Percentiles rank a stretch among this genome's conserved stretches.
Conservation (phyloP, 202 grass and related monocot species). For the Miscanthus sacchariflorus region DNA sequence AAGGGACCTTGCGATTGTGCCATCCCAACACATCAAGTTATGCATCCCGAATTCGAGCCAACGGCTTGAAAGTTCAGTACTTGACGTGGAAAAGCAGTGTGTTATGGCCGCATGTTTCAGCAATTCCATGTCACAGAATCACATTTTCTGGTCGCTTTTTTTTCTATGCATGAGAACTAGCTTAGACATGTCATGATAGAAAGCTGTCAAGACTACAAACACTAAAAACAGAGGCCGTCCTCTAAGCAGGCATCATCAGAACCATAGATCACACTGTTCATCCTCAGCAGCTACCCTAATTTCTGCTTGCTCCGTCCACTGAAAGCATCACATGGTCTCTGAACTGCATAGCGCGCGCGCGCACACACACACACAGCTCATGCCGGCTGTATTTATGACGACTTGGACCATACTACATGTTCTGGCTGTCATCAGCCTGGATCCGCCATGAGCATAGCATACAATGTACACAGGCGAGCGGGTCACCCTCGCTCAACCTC, state of each 20-base stretch:
- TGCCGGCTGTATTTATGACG: constrained; percentile 44
- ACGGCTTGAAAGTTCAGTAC: constrained; percentile 10
- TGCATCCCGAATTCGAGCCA: neutral
- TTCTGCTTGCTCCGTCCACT: constrained; percentile 4
- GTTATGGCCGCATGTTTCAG: constrained; percentile 33
- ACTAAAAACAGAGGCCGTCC: neutral
- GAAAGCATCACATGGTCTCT: constrained; percentile 48
- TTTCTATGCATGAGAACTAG: too few species aligned
- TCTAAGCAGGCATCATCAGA: neutral
- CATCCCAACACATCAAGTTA: constrained; percentile 39
- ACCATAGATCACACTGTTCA: neutral
- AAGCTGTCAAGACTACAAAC: neutral
- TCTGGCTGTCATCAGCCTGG: constrained; percentile 54
- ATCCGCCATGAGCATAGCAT: constrained; percentile 8
- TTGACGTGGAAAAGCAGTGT: constrained; percentile 37
- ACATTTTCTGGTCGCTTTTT: too few species aligned
- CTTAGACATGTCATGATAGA: neutral
- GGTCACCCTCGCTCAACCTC: neutral
- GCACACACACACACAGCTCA: constrained; percentile 44
- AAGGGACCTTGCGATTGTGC: constrained; percentile 30
- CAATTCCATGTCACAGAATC: neutral
- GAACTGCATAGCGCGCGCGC: neutral
- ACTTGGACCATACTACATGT: constrained; percentile 45
- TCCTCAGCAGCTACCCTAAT: neutral
- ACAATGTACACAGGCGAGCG: neutral